These are phyloP conservation scores for Linnemannia zychae DNA, from an alignment of 192 early-diverging fungal species.

Conservation along the genomic window DNA sequence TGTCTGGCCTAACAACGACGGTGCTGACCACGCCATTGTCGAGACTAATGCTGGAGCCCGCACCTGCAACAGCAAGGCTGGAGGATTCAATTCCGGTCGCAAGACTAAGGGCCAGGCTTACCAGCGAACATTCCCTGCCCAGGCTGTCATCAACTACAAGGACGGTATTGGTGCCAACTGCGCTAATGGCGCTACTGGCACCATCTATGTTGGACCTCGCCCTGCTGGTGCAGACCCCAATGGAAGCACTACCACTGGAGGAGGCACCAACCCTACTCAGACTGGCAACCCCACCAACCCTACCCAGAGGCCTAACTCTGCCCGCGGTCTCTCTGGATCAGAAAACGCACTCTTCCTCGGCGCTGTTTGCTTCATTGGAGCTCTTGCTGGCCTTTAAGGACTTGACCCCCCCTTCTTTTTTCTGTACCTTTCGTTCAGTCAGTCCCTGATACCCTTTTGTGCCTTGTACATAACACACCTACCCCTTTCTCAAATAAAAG, in stretches of 20 bases:
- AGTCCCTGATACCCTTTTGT: neutral
- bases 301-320: constrained; percentile 5
- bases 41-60: constrained; percentile 27
- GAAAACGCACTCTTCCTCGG: constrained; percentile 18
- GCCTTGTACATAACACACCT: neutral
- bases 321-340: neutral
- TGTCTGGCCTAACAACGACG: constrained; percentile 41
- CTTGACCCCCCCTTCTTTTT: neutral
- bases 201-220: constrained; percentile 33
- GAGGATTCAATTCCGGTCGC: constrained; percentile 48
- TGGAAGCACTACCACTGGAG: neutral
- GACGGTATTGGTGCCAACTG: constrained; percentile 48
- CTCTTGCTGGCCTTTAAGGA: constrained; percentile 8
- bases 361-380: constrained; percentile 23
- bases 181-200: constrained; percentile 18
- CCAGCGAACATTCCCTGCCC: constrained; percentile 14
- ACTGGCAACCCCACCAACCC: neutral
- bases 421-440: neutral
- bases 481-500: neutral
- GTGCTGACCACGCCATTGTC: constrained; percentile 40
- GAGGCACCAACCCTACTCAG: neutral
- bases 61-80: constrained; percentile 23
- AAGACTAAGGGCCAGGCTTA: constrained; percentile 37
- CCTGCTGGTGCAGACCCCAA: neutral
- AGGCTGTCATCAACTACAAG: constrained; percentile 36